A percentile compares a stretch with the other conserved stretches of the same genome.
Conservation (phyloP, 2,329 filamentous ascomycete genomes). For the Colletotrichum sp. region DNA sequence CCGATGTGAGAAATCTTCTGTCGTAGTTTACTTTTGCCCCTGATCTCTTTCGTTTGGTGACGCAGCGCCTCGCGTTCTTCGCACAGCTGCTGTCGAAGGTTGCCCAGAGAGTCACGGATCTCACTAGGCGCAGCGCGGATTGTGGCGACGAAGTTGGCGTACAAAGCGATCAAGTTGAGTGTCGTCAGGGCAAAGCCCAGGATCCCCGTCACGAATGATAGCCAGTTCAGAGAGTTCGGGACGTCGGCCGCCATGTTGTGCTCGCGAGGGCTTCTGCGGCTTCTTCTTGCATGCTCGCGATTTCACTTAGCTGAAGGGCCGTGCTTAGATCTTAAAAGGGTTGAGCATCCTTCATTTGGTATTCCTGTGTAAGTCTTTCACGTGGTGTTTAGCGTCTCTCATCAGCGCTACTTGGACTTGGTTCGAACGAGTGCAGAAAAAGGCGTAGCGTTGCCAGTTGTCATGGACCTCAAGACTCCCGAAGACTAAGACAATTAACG, state of each 20-base stretch:
- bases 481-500: not conserved
- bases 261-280: not conserved
- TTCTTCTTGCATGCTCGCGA: not conserved
- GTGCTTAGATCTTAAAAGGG: not conserved
- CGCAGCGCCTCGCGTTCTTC: constrained; percentile 16
- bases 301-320: not conserved
- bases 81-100: constrained; percentile 13
- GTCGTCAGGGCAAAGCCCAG: constrained; percentile 10
- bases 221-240: constrained; percentile 15
- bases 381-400: not conserved
- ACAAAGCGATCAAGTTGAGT: constrained; percentile 15
- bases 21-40: not conserved
- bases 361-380: not conserved
- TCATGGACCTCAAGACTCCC: not conserved
- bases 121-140: not conserved
- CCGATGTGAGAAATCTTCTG: not conserved
- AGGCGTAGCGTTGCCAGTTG: constrained; percentile 14
- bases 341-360: not conserved
- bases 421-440: not conserved
- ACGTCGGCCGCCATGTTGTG: constrained; percentile 3
- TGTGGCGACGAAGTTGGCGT: constrained; percentile 12
- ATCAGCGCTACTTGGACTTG: not conserved
- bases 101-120: constrained; percentile 13
- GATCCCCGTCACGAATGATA: constrained; percentile 17
- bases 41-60: constrained; percentile 9